Percentiles rank a stretch among this genome's conserved stretches.
These are phyloP conservation scores for Neospermospora avenae DNA, from an alignment of 2,329 filamentous ascomycete species.

Conservation along the genomic window DNA sequence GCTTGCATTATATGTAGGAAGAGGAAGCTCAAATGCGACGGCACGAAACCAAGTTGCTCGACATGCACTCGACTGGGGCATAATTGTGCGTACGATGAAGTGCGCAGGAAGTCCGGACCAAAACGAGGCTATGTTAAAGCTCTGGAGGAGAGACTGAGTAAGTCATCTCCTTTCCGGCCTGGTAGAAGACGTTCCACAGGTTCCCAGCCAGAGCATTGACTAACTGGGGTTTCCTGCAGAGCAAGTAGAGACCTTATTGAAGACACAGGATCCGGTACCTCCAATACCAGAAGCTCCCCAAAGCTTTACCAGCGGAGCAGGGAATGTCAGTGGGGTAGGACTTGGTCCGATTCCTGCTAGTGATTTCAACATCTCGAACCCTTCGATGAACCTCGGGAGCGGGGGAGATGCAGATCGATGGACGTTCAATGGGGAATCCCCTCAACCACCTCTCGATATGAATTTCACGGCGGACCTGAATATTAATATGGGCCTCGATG, in stretches of 20 bases:
- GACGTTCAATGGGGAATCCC: conserved; percentile 51
- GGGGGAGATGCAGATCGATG: conserved; percentile 53
- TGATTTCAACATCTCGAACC: conserved; percentile 44
- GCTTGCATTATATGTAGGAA: conserved; percentile 93
- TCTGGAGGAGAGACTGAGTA: conserved; percentile 86
- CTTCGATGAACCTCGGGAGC: conserved; percentile 43
- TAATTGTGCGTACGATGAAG: conserved; percentile 66
- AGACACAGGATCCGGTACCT: conserved; percentile 62
- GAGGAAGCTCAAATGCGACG: conserved; percentile 77
- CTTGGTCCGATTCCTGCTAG: conserved; percentile 31
- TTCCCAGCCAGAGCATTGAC: conserved; percentile 1
- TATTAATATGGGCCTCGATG: conserved; percentile 46
- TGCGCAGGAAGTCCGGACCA: conserved; percentile 67
- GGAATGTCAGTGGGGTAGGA: conserved; percentile 23
- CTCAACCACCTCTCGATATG: conserved; percentile 49
- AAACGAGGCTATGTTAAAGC: conserved; percentile 69
- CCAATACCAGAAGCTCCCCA: conserved; percentile 21
- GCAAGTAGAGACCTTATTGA: conserved; percentile 88
- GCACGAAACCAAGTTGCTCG: conserved; percentile 61
- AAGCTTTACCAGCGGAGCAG: conserved; percentile 20
- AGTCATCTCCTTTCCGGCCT: conserved; percentile 44
- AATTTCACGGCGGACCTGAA: conserved; percentile 49
- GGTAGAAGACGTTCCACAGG: not conserved
- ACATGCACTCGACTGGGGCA: conserved; percentile 64
- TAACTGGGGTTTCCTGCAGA: conserved; percentile 48